phyloP scores from a whole-genome alignment of 305 asterid species.

The Petunia hybrid region DNA sequence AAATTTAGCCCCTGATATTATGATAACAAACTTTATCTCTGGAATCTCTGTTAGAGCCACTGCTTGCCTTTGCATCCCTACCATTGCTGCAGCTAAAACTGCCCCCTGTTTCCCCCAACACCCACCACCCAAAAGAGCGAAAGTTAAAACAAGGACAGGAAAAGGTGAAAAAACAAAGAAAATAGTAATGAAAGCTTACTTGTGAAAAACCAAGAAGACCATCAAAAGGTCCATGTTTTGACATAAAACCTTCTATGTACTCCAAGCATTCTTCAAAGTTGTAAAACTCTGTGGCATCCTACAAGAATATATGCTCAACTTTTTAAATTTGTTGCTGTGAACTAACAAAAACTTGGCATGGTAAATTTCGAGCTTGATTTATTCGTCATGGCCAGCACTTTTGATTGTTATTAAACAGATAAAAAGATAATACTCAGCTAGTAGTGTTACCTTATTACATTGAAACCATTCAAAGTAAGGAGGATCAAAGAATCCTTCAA shows the following conservation, averaged over 20 bases:
- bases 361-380: too few species aligned
- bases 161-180: neutral
- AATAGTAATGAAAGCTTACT: slow-evolving; percentile 29
- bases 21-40: slow-evolving; percentile 27
- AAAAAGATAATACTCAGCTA: too few species aligned
- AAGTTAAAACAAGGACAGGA: too few species aligned
- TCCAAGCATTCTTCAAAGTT: slow-evolving; percentile 45
- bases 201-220: slow-evolving; percentile 54
- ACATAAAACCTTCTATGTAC: slow-evolving; percentile 44
- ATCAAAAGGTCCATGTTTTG: slow-evolving; percentile 48
- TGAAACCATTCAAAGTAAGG: slow-evolving; percentile 52
- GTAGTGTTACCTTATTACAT: slow-evolving; percentile 33
- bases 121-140: neutral
- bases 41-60: slow-evolving; percentile 38
- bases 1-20: slow-evolving; percentile 38
- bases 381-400: too few species aligned
- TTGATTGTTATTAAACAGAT: too few species aligned
- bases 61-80: slow-evolving; percentile 52
- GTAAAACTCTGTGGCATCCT: slow-evolving; percentile 42
- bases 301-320: neutral
- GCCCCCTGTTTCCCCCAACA: slow-evolving; percentile 39
- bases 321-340: neutral
- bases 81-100: slow-evolving; percentile 43
- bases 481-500: slow-evolving; percentile 50
- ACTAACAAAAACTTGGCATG: too few species aligned